Evolutionary conservation across 305 asterid genomes (phyloP).

Genomic region (Lippia alba): DNA sequence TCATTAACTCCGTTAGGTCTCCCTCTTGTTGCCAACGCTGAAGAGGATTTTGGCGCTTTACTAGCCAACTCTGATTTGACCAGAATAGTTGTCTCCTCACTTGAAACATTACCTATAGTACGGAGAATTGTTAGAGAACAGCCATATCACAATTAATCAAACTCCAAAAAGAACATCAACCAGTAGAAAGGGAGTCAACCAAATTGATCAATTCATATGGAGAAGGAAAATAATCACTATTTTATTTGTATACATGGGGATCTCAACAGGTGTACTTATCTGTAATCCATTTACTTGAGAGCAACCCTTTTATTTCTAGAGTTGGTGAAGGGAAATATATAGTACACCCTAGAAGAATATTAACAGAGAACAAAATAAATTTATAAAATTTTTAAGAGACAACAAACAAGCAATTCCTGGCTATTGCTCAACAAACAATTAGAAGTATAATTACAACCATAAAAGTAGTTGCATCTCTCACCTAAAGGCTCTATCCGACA

Average conservation of each 20-base stretch:
- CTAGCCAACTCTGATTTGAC: conserved; percentile 48
- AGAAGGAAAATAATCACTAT: neutral
- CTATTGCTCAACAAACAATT: neutral
- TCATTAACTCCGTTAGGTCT: conserved; percentile 43
- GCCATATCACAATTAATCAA: conserved; percentile 26
- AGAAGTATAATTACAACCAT: neutral
- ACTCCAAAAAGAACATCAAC: conserved; percentile 24
- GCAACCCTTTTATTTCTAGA: neutral
- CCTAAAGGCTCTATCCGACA: neutral
- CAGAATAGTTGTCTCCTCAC: conserved; percentile 41
- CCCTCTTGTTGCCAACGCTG: conserved; percentile 50
- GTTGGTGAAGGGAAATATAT: neutral
- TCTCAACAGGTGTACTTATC: conserved; percentile 1
- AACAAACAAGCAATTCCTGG: neutral
- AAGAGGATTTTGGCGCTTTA: conserved; percentile 46
- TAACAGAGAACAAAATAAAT: neutral
- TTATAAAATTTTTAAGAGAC: neutral
- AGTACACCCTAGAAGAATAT: neutral
- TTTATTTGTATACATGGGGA: neutral
- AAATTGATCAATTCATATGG: neutral
- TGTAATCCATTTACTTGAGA: neutral
- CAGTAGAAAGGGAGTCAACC: conserved; percentile 4
- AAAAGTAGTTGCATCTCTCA: conserved; percentile 5
- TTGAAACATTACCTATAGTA: conserved; percentile 42
- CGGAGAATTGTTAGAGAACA: conserved; percentile 30